Conservation (phyloP, 192 early-diverging fungal genomes). For the Pilobolus umbonatus region DNA sequence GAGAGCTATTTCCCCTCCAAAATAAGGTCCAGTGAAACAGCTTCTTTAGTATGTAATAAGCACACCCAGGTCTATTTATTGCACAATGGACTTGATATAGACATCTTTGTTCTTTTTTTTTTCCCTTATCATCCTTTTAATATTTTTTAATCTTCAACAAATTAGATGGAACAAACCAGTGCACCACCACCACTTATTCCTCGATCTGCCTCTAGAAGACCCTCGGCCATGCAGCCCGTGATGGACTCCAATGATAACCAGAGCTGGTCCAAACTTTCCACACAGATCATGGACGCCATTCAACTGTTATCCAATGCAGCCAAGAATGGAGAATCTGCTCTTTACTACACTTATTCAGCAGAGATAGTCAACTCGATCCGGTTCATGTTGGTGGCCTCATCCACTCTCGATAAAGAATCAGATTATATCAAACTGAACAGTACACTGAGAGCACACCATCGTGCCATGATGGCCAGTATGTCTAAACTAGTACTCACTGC, state of each 20-base stretch:
- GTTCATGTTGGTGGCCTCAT: constrained; percentile 81
- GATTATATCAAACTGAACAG: constrained; percentile 60
- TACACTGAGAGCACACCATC: constrained; percentile 66
- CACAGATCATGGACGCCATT: constrained; percentile 44
- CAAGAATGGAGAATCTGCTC: constrained; percentile 46
- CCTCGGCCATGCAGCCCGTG: neutral
- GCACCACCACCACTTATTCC: constrained; percentile 12
- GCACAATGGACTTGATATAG: no score
- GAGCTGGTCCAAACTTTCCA: constrained; percentile 55
- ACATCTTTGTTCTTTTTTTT: no score
- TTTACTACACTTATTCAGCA: constrained; percentile 53
- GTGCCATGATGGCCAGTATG: constrained; percentile 73
- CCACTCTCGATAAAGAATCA: constrained; percentile 64
- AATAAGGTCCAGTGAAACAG: no score
- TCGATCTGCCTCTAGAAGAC: constrained; percentile 19
- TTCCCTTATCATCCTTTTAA: no score
- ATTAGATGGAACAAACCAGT: no score
- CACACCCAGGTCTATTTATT: no score
- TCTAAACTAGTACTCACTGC: constrained; percentile 81
- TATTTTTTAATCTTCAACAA: no score
- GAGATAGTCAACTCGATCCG: constrained; percentile 77
- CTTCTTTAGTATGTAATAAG: no score
- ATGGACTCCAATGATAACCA: constrained; percentile 26
- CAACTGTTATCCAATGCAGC: constrained; percentile 50
- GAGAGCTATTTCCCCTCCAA: no score